Evolutionary conservation across 306 rosid genomes (phyloP), one percentile per base, ranked within the genome.

Genomic region (Cercis canadensis): DNA sequence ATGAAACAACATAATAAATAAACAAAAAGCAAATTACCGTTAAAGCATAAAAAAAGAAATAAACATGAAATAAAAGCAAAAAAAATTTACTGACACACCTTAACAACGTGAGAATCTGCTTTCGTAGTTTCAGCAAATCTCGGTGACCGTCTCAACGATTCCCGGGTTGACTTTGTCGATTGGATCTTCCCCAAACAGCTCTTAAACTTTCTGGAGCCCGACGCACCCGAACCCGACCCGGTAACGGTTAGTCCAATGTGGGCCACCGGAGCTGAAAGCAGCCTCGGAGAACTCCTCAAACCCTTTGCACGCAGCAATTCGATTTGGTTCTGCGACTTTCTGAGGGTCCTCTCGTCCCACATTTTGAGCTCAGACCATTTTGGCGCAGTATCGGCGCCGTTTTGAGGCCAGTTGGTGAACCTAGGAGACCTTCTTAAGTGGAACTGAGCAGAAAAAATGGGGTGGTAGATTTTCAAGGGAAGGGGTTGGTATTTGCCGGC

Each of bases 281-380:
- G 21, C 8, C 85, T 65, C 14, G 75, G 76, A 32, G 89, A 88
- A 69, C 77, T 81, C 59, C 83, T 57, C 55, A 52, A 14, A 59
- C 17, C 59, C 8, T 8, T 34, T 46, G 74, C 59, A 63, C 58
- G 58, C 65, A 14, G 5, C 4, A 16, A 0, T 10, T 24, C 3
- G 18, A 31, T 16, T 5, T 32, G 39, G 11, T 69, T 45, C 52
- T 43, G 17, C 8, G 67, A 65, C 18, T 43, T 45, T n/a, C 69
- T 59, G 37, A 65, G 49, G 9, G 44, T 5, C 41, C 15, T 41
- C 31, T 57, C 67, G 5, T 53, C 65, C 62, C 37, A 8, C 58
- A 43, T 18, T 43, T 2, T 10, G 11, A 53, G 19, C 5, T 31
- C 16, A 1, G 24, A 36, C 19, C 19, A 21, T 2, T 21, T 62